These are phyloP conservation scores for Talaromyces stipitatus DNA, from an alignment of 495 filamentous ascomycete genomes.

Conservation along the genomic window DNA sequence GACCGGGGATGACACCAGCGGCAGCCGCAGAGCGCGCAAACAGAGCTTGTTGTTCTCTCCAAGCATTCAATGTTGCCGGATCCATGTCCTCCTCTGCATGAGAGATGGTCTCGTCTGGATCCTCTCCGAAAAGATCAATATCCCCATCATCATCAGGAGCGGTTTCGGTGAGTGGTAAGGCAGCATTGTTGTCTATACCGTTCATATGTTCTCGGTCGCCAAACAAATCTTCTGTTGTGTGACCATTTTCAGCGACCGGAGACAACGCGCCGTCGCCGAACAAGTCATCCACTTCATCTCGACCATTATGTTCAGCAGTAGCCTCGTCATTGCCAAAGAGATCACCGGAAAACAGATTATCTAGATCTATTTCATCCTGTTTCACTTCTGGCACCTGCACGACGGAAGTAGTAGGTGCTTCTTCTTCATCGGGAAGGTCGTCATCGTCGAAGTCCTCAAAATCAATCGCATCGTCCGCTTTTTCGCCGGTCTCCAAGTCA, in stretches of 20 bases:
- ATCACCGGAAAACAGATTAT: constrained; percentile 24
- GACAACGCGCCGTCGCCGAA: constrained; percentile 45
- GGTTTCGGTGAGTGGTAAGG: constrained; percentile 18
- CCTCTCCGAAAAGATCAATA: constrained; percentile 17
- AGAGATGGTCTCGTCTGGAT: constrained; percentile 14
- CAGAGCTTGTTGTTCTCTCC: constrained; percentile 44
- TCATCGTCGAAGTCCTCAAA: constrained; percentile 80
- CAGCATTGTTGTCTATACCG: constrained; percentile 14
- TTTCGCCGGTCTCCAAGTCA: constrained; percentile 57
- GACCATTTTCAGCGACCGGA: constrained; percentile 29
- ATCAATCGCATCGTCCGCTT: constrained; percentile 75
- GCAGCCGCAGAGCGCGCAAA: constrained; percentile 39
- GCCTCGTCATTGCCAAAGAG: constrained; percentile 40
- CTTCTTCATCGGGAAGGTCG: constrained; percentile 62
- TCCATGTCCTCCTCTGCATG: constrained; percentile 37
- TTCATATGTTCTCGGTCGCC: constrained; percentile 25
- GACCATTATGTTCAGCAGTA: constrained; percentile 13
- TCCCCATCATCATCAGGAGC: constrained; percentile 29
- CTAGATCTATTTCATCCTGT: constrained; percentile 28
- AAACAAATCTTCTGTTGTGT: constrained; percentile 33
- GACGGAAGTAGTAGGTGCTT: constrained; percentile 15
- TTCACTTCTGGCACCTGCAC: constrained; percentile 18
- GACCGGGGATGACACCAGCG: constrained; percentile 12
- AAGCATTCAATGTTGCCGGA: constrained; percentile 33
- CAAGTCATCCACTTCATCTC: constrained; percentile 43